A percentile compares a stretch with the other conserved stretches of the same genome.
Evolutionary conservation across 1,284 basidiomycete species (phyloP).

Genomic region (Cystobasidiaceae sp.): DNA sequence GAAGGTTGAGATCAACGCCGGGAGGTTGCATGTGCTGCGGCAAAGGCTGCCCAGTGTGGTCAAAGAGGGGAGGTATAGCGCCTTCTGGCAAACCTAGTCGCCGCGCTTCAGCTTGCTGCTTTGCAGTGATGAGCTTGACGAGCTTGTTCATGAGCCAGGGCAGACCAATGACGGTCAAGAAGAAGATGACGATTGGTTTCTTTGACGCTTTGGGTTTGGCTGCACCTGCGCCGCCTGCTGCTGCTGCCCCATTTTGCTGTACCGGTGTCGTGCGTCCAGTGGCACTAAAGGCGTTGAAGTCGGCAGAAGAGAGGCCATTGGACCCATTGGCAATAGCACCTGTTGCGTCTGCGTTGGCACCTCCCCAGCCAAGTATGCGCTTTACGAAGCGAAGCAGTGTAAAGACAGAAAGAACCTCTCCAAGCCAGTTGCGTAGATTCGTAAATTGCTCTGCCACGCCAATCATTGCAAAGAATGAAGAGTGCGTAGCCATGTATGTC

Average conservation of each 20-base stretch:
- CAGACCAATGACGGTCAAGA: slow-evolving; percentile 89
- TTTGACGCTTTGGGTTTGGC: slow-evolving; percentile 53
- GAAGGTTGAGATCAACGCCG: slow-evolving; percentile 59
- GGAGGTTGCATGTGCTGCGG: slow-evolving; percentile 41
- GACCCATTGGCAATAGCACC: slow-evolving; percentile 31
- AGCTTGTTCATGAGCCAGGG: slow-evolving; percentile 92
- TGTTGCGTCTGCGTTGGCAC: slow-evolving; percentile 55
- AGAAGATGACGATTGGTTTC: slow-evolving; percentile 90
- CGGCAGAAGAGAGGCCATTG: slow-evolving; percentile 39
- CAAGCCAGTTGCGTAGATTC: slow-evolving; percentile 82
- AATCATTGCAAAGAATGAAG: slow-evolving; percentile 97
- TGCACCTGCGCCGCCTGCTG: neutral
- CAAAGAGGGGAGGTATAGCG: slow-evolving; percentile 35
- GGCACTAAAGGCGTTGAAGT: slow-evolving; percentile 24
- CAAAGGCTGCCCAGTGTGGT: slow-evolving; percentile 42
- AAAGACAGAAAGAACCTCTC: slow-evolving; percentile 87
- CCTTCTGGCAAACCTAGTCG: slow-evolving; percentile 43
- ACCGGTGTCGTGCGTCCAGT: slow-evolving; percentile 18
- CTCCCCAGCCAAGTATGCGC: slow-evolving; percentile 48
- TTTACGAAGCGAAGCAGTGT: slow-evolving; percentile 79
- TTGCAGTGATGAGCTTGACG: slow-evolving; percentile 68
- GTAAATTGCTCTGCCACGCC: slow-evolving; percentile 94
- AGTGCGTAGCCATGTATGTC: slow-evolving; percentile 98
- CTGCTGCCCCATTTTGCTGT: neutral
- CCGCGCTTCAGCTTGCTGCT: slow-evolving; percentile 50